phyloP scores from a whole-genome alignment of 1,284 basidiomycete genomes.

The Schizophyllum commune region DNA sequence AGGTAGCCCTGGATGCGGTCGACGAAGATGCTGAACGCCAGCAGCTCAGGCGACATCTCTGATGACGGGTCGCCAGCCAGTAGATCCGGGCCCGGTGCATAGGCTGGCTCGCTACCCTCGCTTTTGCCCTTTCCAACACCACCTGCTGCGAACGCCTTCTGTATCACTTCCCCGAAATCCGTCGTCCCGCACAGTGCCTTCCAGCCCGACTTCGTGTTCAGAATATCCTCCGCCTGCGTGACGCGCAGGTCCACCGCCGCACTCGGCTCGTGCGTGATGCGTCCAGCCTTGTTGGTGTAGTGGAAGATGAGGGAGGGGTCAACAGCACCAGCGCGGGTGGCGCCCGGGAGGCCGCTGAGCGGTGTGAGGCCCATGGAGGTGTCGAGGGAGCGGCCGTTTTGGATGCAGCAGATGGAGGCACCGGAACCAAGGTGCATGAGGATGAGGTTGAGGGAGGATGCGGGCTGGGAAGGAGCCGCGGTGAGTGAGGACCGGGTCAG shows the following conservation, averaged over 20 bases:
- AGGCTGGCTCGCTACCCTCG: neutral
- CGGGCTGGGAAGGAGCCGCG: constrained; percentile 15
- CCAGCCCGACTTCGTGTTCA: constrained; percentile 74
- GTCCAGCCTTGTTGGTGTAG: constrained; percentile 58
- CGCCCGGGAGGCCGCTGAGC: constrained; percentile 76
- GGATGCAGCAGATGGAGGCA: constrained; percentile 72
- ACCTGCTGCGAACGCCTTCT: constrained; percentile 14
- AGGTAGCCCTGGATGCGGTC: constrained; percentile 70
- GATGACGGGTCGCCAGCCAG: constrained; percentile 15
- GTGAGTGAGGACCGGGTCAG: neutral
- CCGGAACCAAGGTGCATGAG: constrained; percentile 82
- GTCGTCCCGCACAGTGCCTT: constrained; percentile 72
- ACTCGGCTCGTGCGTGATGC: constrained; percentile 43
- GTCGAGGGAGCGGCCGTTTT: constrained; percentile 65
- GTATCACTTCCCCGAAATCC: constrained; percentile 62
- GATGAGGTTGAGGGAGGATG: constrained; percentile 54
- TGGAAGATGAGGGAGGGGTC: constrained; percentile 87
- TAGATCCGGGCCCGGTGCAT: neutral
- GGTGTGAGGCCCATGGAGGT: constrained; percentile 82
- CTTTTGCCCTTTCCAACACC: too few species aligned
- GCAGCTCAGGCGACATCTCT: constrained; percentile 19
- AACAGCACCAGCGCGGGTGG: constrained; percentile 73
- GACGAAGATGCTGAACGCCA: constrained; percentile 70
- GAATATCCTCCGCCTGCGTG: constrained; percentile 68
- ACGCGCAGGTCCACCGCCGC: constrained; percentile 52